These are phyloP conservation scores for Rehmannia glutinosa DNA, from an alignment of 257 asterid species.

Conservation along the genomic window DNA sequence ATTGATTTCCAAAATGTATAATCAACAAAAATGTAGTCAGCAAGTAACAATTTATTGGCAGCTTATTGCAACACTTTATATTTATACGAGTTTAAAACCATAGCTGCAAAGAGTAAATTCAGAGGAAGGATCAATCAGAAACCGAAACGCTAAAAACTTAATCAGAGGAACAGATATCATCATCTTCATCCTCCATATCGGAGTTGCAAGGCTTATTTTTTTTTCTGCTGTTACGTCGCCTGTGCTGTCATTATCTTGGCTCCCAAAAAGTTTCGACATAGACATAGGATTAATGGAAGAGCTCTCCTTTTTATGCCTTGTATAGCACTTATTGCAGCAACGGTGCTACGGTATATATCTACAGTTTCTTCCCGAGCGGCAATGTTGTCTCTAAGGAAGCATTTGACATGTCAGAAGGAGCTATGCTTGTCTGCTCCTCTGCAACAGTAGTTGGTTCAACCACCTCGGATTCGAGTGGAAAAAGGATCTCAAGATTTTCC, in stretches of 20 bases:
- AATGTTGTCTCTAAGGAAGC: slow-evolving; percentile 24
- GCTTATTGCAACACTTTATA: slow-evolving; percentile 7
- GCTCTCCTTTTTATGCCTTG: slow-evolving; percentile 68
- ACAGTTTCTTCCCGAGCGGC: slow-evolving; percentile 49
- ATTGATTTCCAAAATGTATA: neutral
- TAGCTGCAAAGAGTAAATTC: too few species aligned
- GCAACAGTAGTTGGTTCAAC: slow-evolving; percentile 36
- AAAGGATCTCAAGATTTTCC: slow-evolving; percentile 68
- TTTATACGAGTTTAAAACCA: neutral
- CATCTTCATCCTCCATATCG: slow-evolving; percentile 28
- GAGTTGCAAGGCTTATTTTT: slow-evolving; percentile 41
- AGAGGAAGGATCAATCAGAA: neutral
- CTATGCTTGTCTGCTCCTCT: slow-evolving; percentile 15
- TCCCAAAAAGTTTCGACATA: slow-evolving; percentile 51
- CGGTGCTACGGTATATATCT: slow-evolving; percentile 61
- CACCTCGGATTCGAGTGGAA: slow-evolving; percentile 75
- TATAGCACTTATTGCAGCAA: slow-evolving; percentile 69
- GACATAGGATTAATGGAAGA: slow-evolving; percentile 72
- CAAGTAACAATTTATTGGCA: slow-evolving; percentile 13
- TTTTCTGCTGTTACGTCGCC: slow-evolving; percentile 62
- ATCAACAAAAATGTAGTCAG: neutral
- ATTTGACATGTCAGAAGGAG: slow-evolving; percentile 18
- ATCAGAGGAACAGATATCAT: slow-evolving; percentile 25
- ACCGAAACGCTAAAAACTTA: slow-evolving; percentile 12
- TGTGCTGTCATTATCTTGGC: slow-evolving; percentile 35